These are phyloP conservation scores for Silene uniflora DNA, from an alignment of 148 eudicot genomes.

Conservation along the genomic window DNA sequence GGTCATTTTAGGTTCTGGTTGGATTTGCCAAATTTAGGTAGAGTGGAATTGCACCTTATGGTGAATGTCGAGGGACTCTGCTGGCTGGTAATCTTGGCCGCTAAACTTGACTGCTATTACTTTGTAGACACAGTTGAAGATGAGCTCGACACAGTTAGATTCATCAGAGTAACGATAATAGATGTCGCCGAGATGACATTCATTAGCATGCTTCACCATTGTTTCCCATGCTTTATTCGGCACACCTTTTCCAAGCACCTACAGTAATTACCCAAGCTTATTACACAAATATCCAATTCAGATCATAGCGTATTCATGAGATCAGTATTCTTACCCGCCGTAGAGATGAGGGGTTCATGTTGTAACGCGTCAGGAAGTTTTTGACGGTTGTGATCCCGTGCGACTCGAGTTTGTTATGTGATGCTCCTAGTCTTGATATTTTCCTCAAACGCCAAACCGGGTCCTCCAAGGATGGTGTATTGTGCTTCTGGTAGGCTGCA, in stretches of 20 bases:
- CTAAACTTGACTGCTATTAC: constrained; percentile 25
- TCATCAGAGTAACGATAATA: constrained; percentile 34
- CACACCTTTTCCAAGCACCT: constrained; percentile 55
- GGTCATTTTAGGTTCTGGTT: too few species aligned
- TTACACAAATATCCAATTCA: not conserved
- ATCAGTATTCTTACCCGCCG: constrained; percentile 44
- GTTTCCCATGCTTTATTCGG: constrained; percentile 66
- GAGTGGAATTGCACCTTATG: constrained; percentile 23
- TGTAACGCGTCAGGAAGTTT: constrained; percentile 47
- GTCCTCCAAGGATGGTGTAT: constrained; percentile 57
- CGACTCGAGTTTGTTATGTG: constrained; percentile 39
- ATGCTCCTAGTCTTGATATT: constrained; percentile 66
- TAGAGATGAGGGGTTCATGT: constrained; percentile 31
- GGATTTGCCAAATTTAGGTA: too few species aligned
- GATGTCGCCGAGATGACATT: constrained; percentile 47
- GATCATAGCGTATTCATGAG: not conserved
- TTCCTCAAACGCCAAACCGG: constrained; percentile 75
- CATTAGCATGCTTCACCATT: constrained; percentile 57
- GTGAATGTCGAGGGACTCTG: constrained; percentile 19
- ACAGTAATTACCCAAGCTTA: constrained; percentile 1
- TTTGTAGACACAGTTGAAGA: constrained; percentile 35
- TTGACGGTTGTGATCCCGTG: constrained; percentile 47
- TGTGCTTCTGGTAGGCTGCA: constrained; percentile 81
- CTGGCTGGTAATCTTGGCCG: constrained; percentile 18
- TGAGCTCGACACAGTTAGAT: constrained; percentile 18